phyloP scores from a whole-genome alignment of 495 filamentous ascomycete genomes.

The Penicillium robsamsonii region DNA sequence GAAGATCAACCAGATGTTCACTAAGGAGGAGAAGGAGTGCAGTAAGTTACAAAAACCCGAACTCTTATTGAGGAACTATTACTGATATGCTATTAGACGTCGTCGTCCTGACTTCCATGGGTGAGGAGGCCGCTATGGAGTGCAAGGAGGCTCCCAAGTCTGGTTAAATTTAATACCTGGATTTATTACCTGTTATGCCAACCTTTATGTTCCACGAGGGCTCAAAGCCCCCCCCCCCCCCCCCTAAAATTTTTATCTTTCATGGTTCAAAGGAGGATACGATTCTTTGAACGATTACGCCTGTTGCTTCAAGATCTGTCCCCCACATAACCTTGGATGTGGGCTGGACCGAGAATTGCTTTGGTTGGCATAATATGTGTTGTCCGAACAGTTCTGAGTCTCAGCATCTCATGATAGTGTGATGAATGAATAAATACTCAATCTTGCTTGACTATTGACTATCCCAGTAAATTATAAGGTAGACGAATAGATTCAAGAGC shows the following conservation, averaged over 20 bases:
- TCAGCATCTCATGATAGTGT: slow-evolving; percentile 48
- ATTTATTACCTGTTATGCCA: slow-evolving; percentile 34
- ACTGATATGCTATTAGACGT: slow-evolving; percentile 58
- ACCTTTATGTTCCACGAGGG: slow-evolving; percentile 35
- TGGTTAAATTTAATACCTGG: slow-evolving; percentile 35
- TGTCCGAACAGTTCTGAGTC: slow-evolving; percentile 42
- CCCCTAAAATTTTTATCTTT: slow-evolving; percentile 29
- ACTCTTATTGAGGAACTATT: background rate
- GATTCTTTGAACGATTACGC: slow-evolving; percentile 32
- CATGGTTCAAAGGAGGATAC: slow-evolving; percentile 34
- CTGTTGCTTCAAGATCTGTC: slow-evolving; percentile 25
- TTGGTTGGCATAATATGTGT: slow-evolving; percentile 43
- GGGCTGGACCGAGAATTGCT: slow-evolving; percentile 40
- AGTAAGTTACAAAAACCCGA: slow-evolving; percentile 58
- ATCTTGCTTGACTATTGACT: slow-evolving; percentile 9
- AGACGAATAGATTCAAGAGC: background rate
- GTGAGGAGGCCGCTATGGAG: slow-evolving; percentile 88
- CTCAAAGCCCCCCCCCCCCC: slow-evolving; percentile 10
- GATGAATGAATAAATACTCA: slow-evolving; percentile 43
- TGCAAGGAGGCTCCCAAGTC: slow-evolving; percentile 76
- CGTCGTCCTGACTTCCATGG: slow-evolving; percentile 91
- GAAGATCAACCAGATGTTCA: slow-evolving; percentile 73
- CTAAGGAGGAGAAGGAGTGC: slow-evolving; percentile 71
- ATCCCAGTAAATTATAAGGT: background rate
- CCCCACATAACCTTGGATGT: slow-evolving; percentile 40